Base-by-base conservation (phyloP, 1,139 yeast genomes). In the Casaregolazyma suthepensis region DNA sequence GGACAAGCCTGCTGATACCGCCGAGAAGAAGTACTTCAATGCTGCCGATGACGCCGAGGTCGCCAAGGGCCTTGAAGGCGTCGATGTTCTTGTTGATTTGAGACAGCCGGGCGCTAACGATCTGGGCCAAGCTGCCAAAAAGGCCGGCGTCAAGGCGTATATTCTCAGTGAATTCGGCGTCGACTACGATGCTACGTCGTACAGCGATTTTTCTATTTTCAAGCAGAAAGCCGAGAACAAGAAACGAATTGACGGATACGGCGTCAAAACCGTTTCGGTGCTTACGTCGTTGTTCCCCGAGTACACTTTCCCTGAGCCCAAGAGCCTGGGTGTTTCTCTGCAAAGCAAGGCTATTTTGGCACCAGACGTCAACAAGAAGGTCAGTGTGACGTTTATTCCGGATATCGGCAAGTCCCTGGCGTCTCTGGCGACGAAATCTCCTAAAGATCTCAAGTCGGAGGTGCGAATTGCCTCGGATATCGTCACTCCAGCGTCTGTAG, bases 101-200 rank as follows among this genome's bases (percentile, higher is more conserved):
- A 60, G 60, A 48, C 57, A 57, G 5, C 52, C 72, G 40, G 75
- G 72, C 57, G 62, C 66, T 51, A 61, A 57, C 43, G 58, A 62
- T 7, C 49, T 70, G 20, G 57, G 72, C 10, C 70, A 72, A 2
- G 75, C 81, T 5, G 74, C 77, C 2, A 62, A 64, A 6, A 63
- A 63, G 17, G 75, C 76, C 43, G 75, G 65, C 12, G 81, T 82
- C 46, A 77, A 79, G 64, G 61, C 82, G 38, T 82, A 75, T 66
- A 75, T 83, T 54, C 85, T 87, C 42, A 78, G 87, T 3, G 87
- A 82, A 62, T 83, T 79, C 61, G 88, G 88, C 47, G 63, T 71
- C 43, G 80, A 80, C 50, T 57, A 73, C 40, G 63, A 57, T 6
- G 64, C 66, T 29, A 61, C 64, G 17, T 65, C 63, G 17, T 52